Evolutionary conservation across 1,284 basidiomycete genomes (phyloP).

Genomic region (Apiotrichum laibachii): DNA sequence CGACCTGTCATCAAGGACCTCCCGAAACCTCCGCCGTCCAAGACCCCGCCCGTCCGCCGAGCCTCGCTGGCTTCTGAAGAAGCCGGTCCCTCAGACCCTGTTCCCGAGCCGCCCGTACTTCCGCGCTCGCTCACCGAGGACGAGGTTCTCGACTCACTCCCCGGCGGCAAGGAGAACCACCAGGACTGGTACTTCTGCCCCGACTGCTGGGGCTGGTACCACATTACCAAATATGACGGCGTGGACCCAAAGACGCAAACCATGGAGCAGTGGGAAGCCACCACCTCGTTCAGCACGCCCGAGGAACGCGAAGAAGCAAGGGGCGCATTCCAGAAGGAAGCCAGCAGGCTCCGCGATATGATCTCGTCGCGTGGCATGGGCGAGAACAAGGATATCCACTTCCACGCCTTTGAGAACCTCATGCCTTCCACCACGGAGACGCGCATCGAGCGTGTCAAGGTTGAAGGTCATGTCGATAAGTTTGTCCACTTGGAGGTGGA

Average conservation of each 20-base stretch:
- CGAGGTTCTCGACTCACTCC: conserved; percentile 38
- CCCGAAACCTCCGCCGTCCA: conserved; percentile 16
- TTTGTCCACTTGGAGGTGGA: conserved; percentile 33
- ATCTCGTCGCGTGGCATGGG: conserved; percentile 14
- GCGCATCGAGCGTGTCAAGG: conserved; percentile 30
- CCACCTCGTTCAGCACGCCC: background rate
- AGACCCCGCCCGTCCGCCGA: background rate
- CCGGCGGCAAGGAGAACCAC: conserved; percentile 28
- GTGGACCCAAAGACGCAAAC: conserved; percentile 7
- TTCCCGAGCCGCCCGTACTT: background rate
- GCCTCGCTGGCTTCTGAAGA: background rate
- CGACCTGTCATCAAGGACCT: conserved; percentile 32
- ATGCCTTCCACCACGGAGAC: conserved; percentile 12
- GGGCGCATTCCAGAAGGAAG: conserved; percentile 9
- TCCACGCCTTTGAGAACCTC: conserved; percentile 31
- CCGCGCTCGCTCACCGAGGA: conserved; percentile 11
- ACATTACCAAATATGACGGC: conserved; percentile 24
- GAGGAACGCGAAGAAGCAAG: background rate
- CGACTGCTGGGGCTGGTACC: conserved; percentile 41
- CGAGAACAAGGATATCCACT: conserved; percentile 21
- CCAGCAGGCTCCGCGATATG: conserved; percentile 3
- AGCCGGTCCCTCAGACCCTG: background rate
- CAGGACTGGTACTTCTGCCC: conserved; percentile 45
- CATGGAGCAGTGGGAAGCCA: conserved; percentile 29
- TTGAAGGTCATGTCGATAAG: conserved; percentile 27